Evolutionary conservation across 1,284 basidiomycete species (phyloP).

Genomic region (Ceratobasidium papillatum): DNA sequence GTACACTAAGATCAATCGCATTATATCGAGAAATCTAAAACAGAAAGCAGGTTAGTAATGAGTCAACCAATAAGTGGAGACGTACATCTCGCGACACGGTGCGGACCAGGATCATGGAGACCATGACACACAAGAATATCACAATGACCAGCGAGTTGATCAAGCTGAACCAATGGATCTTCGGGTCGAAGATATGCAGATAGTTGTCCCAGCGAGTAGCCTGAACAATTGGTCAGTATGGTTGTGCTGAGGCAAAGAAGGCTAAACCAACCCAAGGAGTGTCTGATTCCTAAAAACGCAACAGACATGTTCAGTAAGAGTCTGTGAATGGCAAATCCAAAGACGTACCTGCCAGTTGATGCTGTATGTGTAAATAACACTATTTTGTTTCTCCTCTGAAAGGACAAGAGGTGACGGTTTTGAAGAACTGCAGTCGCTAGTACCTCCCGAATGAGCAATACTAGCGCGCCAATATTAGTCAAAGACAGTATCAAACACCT

Average conservation of each 20-base stretch:
- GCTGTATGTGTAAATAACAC: conserved; percentile 89
- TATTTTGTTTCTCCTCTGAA: conserved; percentile 67
- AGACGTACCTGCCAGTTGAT: conserved; percentile 82
- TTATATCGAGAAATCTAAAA: conserved; percentile 94
- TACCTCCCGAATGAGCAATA: conserved; percentile 51
- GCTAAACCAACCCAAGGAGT: conserved; percentile 75
- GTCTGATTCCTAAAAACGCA: conserved; percentile 69
- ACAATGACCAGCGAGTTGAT: conserved; percentile 93
- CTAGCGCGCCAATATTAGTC: conserved; percentile 4
- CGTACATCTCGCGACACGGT: conserved; percentile 87
- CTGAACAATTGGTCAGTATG: conserved; percentile 53
- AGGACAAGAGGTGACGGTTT: conserved; percentile 63
- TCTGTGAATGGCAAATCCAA: conserved; percentile 9
- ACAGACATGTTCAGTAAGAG: conserved; percentile 7
- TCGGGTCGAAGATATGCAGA: conserved; percentile 68
- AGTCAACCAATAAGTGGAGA: conserved; percentile 58
- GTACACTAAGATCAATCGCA: conserved; percentile 87
- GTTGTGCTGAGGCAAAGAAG: background rate
- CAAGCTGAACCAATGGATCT: conserved; percentile 80
- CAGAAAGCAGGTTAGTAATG: conserved; percentile 56
- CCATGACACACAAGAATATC: conserved; percentile 91
- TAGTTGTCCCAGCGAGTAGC: conserved; percentile 98
- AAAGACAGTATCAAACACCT: background rate
- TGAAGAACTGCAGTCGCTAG: conserved; percentile 53
- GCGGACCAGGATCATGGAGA: conserved; percentile 87